Evolutionary conservation across 441 rosid genomes (phyloP).

Genomic region (Erodium moschatum): DNA sequence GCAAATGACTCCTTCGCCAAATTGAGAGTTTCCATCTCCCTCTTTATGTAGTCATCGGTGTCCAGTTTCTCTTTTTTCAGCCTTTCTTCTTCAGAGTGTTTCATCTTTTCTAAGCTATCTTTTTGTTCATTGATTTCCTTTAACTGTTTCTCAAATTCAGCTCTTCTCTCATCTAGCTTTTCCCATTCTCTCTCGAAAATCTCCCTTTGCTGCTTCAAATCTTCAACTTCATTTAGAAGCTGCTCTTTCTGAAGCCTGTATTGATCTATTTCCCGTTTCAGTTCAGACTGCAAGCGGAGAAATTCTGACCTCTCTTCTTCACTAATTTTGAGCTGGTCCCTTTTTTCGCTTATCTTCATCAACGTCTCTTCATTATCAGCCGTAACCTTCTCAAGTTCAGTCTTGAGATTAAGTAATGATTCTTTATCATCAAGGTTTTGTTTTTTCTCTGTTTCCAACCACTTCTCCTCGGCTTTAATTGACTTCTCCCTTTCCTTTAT

Average conservation of each 20-base stretch:
- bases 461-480: conserved; percentile 48
- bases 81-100: conserved; percentile 51
- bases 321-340: conserved; percentile 47
- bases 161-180: conserved; percentile 67
- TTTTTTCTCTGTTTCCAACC: conserved; percentile 50
- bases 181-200: conserved; percentile 94
- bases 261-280: conserved; percentile 64
- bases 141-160: conserved; percentile 43
- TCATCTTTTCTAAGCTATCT: conserved; percentile 60
- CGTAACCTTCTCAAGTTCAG: conserved; percentile 59
- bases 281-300: conserved; percentile 60
- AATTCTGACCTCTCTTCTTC: conserved; percentile 75
- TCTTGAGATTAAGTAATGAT: conserved; percentile 38
- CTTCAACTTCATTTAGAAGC: conserved; percentile 74
- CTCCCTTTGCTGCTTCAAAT: conserved; percentile 71
- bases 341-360: conserved; percentile 49
- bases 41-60: conserved; percentile 37
- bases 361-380: conserved; percentile 56
- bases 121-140: conserved; percentile 40
- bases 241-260: conserved; percentile 63
- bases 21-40: conserved; percentile 61
- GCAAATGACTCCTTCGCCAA: conserved; percentile 59
- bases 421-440: conserved; percentile 46
- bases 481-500: conserved; percentile 63
- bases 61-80: conserved; percentile 50